Percentiles rank a stretch among this genome's conserved stretches.
phyloP scores from a whole-genome alignment of 345 rosid species.

The Luvunga scandens region DNA sequence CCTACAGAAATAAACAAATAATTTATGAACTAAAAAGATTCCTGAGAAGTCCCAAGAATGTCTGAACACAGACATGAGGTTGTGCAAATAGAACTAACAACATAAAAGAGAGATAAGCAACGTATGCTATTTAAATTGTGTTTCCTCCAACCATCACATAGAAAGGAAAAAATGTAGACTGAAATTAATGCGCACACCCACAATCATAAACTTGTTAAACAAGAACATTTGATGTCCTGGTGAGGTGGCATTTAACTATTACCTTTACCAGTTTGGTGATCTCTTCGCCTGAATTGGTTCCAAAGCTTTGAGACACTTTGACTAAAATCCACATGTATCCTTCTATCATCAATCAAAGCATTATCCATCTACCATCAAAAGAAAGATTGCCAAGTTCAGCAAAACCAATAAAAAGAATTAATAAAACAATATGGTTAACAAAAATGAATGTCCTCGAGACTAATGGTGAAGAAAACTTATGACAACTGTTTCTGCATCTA shows the following conservation, averaged over 20 bases:
- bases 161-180: not conserved
- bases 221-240: not conserved
- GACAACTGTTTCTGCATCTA: not conserved
- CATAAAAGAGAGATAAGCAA: not conserved
- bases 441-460: not conserved
- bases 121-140: not conserved
- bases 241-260: not conserved
- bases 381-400: not conserved
- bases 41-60: not conserved
- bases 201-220: not conserved
- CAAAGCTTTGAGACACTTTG: slow-evolving; percentile 92
- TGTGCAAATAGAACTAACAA: not conserved
- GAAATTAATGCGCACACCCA: not conserved
- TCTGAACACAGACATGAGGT: not conserved
- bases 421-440: not conserved
- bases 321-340: slow-evolving; percentile 97
- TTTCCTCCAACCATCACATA: not conserved
- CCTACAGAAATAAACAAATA: slow-evolving; percentile 31
- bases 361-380: slow-evolving; percentile 78
- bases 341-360: slow-evolving; percentile 95
- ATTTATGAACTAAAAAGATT: not conserved
- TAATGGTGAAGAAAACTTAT: not conserved
- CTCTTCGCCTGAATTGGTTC: slow-evolving; percentile 71
- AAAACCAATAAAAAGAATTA: not conserved
- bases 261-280: slow-evolving; percentile 55